Conservation (phyloP, 345 rosid species). For the Geranium brycei region DNA sequence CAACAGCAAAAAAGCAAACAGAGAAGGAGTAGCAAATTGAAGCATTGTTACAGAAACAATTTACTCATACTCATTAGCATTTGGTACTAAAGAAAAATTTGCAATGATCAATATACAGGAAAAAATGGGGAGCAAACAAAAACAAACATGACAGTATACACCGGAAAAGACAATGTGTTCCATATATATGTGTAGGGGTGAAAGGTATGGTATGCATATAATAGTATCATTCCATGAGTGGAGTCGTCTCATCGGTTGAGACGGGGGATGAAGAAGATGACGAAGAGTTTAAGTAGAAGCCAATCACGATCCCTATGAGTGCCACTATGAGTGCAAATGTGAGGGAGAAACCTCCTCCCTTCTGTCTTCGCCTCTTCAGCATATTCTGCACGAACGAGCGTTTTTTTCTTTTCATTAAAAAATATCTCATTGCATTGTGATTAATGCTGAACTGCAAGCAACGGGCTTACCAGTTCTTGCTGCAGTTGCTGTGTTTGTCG, state of each 20-base stretch:
- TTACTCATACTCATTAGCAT: no score
- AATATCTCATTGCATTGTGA: neutral
- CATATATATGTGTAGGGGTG: no score
- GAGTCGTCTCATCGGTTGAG: neutral
- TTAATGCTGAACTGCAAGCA: neutral
- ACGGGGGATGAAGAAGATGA: slow-evolving; percentile 28
- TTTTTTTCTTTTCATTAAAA: neutral
- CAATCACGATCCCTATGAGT: slow-evolving; percentile 62
- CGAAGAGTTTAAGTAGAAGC: slow-evolving; percentile 57
- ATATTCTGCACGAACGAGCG: slow-evolving; percentile 33
- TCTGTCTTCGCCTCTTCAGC: slow-evolving; percentile 53
- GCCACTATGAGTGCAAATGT: slow-evolving; percentile 69
- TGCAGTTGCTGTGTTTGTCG: slow-evolving; percentile 66
- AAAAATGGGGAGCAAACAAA: no score
- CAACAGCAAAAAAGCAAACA: no score
- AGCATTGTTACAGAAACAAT: no score
- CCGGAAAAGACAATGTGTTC: no score
- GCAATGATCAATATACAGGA: no score
- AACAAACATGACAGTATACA: no score
- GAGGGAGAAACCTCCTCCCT: slow-evolving; percentile 50
- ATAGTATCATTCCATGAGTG: slow-evolving; percentile 11
- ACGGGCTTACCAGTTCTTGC: slow-evolving; percentile 57
- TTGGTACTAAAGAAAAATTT: no score
- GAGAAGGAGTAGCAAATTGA: no score
- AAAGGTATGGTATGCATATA: no score